Base-by-base conservation (phyloP, 2,329 filamentous ascomycete species). In the Ceratocystiopsis brevicomis region DNA sequence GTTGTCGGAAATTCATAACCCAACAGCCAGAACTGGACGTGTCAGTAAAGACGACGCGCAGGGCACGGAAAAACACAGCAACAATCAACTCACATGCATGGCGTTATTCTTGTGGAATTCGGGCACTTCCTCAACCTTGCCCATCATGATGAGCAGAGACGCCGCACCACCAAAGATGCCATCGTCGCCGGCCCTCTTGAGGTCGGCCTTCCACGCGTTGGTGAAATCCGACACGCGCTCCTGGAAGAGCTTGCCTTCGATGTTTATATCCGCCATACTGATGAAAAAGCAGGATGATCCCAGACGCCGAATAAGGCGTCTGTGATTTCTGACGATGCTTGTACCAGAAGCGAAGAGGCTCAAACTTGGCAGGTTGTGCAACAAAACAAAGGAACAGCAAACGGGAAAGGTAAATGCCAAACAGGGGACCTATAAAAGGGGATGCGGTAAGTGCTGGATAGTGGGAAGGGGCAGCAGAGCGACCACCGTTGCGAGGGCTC, bases 1-100 rank as follows among this genome's bases (percentile, higher is more conserved):
- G 90, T 98, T 36, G 88, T 87, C 33, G 90, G 90, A 57, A 98
- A 98, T 61, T 98, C 90, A 68, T 98, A 98, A 54, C 90, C 90
- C 49, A 98, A 74, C 44, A 98, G 71, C 92, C 92, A 98, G 63
- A 96, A 93, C 87, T 95, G 60, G 40, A 42, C 16, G 42, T 19
- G 42, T 44, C 32, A 46, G 39, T 25, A 37, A 36, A 21, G 12
- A 36, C 4, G 18, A 35, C 10, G 14, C 30, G n/a, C 8, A 17
- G 3, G 6, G 6, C 13, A 30, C 19, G 13, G 37, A 41, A 16
- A 9, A 30, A 30, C 5, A 10, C 25, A 6, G 45, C 39, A 17
- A 43, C 38, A 43, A 9, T 2, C 33, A 6, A 49, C 49, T 42
- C 69, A 93, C 86, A 67, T 96, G 90, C 62, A 95, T 80, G 18